Base-by-base conservation (phyloP, 2,329 filamentous ascomycete genomes). In the Ophiostoma piceae region DNA sequence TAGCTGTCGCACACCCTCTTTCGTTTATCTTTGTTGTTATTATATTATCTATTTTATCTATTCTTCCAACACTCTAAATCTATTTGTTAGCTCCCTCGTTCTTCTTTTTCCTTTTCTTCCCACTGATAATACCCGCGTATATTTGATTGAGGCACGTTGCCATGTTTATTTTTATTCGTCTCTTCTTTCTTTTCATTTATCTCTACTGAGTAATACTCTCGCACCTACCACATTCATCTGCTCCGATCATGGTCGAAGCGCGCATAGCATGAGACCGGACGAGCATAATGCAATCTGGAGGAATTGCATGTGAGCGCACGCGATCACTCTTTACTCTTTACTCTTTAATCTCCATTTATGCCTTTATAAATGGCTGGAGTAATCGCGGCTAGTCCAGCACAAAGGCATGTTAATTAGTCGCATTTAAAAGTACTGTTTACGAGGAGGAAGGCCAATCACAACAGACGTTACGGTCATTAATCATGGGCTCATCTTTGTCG, bases 1-100 rank as follows among this genome's bases (percentile, higher is more conserved):
- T 67, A 67, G 62, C 43, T 57, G 54, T 35, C 60, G 41, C 69
- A 70, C 69, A 64, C 39, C 68, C 62, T 60, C 51, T 66, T 66
- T 43, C 37, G 37, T 68, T 57, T 12, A 32, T 64, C 19, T 64
- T 68, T 26, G 41, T 22, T 35, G 12, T 37, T 37, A 39, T 22
- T 35, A 41, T 62, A 32, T 62, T 12, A 2, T 29, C 9, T 41
- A 12, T 12, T 62, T 32, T 62, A 32, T 62, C 26, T 62, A 35
- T 62, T 60, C 12, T 19, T 57, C n/a, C 43, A 16, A 26, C 51
- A 57, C 51, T 26, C 22, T 57, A 57, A 57, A 22, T 26, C 22
- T 57, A 57, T 26, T 57, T 57, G 22, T 5, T 57, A 57, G 51
- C 51, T 12, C 4, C 16, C 16, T 47, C 51, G 8, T 57, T 57